phyloP scores from a whole-genome alignment of 257 asterid species.

The Solanum neorickii region DNA sequence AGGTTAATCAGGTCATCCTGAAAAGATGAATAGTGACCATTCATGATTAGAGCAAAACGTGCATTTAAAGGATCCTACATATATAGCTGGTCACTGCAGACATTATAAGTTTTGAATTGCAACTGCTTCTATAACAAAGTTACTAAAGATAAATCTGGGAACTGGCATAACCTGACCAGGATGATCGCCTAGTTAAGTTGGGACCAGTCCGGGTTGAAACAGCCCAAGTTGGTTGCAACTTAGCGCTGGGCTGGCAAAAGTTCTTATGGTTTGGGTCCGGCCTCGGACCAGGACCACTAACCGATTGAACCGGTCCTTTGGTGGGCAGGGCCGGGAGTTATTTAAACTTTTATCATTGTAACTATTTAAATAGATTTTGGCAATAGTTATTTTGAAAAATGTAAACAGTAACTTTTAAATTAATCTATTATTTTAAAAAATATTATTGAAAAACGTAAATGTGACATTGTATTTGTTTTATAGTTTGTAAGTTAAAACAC shows the following conservation, averaged over 20 bases:
- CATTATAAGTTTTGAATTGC: not conserved
- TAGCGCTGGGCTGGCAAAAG: not conserved
- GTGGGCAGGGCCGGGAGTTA: not conserved
- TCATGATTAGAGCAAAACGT: not conserved
- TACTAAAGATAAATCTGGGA: not conserved
- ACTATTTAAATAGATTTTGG: not conserved
- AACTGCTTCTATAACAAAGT: not conserved
- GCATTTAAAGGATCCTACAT: not conserved
- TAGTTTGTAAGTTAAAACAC: not conserved
- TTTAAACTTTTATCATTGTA: not conserved
- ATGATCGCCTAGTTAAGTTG: not conserved
- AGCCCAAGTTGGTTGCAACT: not conserved
- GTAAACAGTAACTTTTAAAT: not conserved
- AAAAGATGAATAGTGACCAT: not conserved
- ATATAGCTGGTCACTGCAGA: not conserved
- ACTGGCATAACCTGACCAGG: not conserved
- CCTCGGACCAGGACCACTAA: not conserved
- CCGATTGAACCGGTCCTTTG: not conserved
- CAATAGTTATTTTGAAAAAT: not conserved
- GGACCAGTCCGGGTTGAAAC: not conserved
- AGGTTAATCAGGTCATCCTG: slow-evolving; percentile 77
- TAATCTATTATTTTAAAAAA: not conserved
- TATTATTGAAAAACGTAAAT: not conserved
- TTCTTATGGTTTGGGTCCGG: not conserved
- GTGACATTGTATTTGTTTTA: not conserved